These are phyloP conservation scores for Rhodotorula diobovata DNA, from an alignment of 768 basidiomycete species.

Conservation along the genomic window DNA sequence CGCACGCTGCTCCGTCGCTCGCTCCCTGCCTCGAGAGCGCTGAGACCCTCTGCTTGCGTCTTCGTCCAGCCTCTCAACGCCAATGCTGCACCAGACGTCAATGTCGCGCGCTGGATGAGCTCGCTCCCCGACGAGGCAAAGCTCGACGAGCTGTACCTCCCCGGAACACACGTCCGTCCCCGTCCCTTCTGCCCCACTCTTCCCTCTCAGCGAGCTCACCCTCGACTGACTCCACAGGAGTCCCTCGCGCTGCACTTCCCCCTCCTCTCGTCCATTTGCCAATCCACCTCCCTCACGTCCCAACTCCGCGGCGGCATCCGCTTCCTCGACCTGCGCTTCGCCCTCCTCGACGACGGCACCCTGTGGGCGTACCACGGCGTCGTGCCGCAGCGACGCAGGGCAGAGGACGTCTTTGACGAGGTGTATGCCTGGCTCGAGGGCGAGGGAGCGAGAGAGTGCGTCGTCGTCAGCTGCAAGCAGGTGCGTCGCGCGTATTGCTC, in stretches of 20 bases:
- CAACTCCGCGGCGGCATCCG: slow-evolving; percentile 7
- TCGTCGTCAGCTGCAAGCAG: slow-evolving; percentile 10
- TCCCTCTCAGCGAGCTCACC: no score
- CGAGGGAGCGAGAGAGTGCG: slow-evolving; percentile 1
- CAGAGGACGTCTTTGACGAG: slow-evolving; percentile 2
- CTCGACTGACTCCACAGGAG: background rate
- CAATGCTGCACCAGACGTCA: background rate
- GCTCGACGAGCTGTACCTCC: slow-evolving; percentile 12
- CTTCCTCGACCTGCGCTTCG: slow-evolving; percentile 16
- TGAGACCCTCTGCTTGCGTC: no score
- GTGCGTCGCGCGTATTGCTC: background rate
- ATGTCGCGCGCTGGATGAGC: background rate
- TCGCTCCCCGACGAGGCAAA: background rate
- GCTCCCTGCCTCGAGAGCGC: no score
- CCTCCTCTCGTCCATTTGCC: slow-evolving; percentile 9
- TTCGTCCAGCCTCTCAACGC: no score
- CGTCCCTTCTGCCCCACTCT: background rate
- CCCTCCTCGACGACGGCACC: background rate
- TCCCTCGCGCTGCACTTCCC: slow-evolving; percentile 12
- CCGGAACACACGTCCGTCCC: slow-evolving; percentile 8
- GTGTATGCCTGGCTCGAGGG: background rate
- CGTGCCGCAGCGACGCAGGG: background rate
- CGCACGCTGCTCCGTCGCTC: no score
- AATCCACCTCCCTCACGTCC: background rate
- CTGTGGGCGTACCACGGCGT: slow-evolving; percentile 10